Conservation (phyloP, 345 rosid genomes). For the Salix suchowensis region DNA sequence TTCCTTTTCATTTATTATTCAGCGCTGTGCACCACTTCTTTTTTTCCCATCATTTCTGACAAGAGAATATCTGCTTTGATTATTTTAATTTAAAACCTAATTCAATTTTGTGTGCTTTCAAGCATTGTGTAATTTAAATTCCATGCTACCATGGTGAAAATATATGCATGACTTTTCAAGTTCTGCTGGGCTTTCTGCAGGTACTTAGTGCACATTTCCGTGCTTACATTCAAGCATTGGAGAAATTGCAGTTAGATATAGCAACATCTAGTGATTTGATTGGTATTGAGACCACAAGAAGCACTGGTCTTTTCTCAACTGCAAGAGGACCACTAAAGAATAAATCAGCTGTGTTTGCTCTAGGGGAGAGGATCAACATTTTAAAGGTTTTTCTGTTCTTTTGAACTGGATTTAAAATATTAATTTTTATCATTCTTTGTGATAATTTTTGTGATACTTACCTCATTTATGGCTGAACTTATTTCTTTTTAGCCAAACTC, state of each 20-base stretch:
- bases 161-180: background rate
- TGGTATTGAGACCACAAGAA: conserved; percentile 83
- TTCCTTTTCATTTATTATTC: background rate
- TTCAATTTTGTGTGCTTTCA: background rate
- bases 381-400: conserved; percentile 60
- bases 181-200: conserved; percentile 39
- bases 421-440: background rate
- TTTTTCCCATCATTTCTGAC: too few relatives aligned
- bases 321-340: conserved; percentile 88
- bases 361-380: conserved; percentile 87
- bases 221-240: conserved; percentile 93
- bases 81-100: background rate
- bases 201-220: conserved; percentile 97
- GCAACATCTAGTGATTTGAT: conserved; percentile 88
- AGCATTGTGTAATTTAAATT: background rate
- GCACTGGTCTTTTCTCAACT: conserved; percentile 73
- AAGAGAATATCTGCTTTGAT: too few relatives aligned
- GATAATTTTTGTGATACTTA: background rate
- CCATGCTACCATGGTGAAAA: background rate
- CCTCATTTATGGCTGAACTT: background rate
- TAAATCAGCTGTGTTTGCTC: conserved; percentile 86
- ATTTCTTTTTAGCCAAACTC: conserved; percentile 2
- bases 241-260: conserved; percentile 93
- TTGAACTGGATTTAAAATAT: background rate
- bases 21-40: background rate